These are phyloP conservation scores for Colletotrichum endophyticum DNA, from an alignment of 2,329 filamentous ascomycete genomes.

Conservation along the genomic window DNA sequence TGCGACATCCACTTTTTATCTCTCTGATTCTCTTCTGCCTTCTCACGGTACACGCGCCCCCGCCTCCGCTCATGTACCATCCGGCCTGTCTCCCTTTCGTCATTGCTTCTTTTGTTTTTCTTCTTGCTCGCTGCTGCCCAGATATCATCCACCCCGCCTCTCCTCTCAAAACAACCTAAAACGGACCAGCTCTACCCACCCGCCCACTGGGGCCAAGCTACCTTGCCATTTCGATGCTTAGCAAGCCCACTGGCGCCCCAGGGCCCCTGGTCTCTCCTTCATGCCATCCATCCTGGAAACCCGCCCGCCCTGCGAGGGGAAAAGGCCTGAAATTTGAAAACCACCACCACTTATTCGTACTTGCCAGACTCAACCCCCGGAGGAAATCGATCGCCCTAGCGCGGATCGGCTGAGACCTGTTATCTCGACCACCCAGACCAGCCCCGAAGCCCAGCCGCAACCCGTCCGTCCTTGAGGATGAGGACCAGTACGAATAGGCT, in stretches of 20 bases:
- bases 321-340: not conserved
- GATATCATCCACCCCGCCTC: not conserved
- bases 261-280: not conserved
- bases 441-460: not conserved
- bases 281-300: not conserved
- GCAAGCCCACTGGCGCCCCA: not conserved
- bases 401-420: slow-evolving; percentile 31
- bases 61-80: not conserved
- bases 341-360: not conserved
- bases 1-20: not conserved
- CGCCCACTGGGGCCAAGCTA: not conserved
- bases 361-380: not conserved
- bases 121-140: not conserved
- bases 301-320: not conserved
- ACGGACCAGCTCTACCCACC: not conserved
- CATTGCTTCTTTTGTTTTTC: slow-evolving; percentile 12
- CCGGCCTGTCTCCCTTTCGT: not conserved
- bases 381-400: slow-evolving; percentile 29
- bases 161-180: slow-evolving; percentile 4
- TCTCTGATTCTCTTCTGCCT: not conserved
- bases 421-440: slow-evolving; percentile 19
- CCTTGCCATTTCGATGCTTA: not conserved
- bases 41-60: not conserved
- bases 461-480: not conserved
- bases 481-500: not conserved